Evolutionary conservation across 2,329 filamentous ascomycete genomes (phyloP).

Genomic region (Pseudocercospora crystallina): DNA sequence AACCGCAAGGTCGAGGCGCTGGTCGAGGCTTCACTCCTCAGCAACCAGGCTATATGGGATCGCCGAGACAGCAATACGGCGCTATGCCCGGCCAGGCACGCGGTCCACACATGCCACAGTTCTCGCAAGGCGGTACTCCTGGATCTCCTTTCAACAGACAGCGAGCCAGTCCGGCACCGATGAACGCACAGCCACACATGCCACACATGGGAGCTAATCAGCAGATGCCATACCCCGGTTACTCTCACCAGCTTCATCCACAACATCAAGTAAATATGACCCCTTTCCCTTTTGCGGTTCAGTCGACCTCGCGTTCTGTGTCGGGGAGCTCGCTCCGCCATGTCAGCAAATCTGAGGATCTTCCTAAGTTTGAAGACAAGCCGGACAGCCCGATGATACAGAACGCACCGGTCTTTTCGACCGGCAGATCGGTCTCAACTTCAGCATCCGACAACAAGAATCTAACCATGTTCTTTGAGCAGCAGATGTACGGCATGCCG

Average conservation of each 20-base stretch:
- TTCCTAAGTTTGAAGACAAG: slow-evolving; percentile 4
- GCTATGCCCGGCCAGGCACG: slow-evolving; percentile 50
- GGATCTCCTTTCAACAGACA: no score
- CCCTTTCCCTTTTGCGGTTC: slow-evolving; percentile 12
- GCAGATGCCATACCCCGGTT: slow-evolving; percentile 63
- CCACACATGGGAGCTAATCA: slow-evolving; percentile 44
- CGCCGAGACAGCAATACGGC: slow-evolving; percentile 56
- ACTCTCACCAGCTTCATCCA: slow-evolving; percentile 54
- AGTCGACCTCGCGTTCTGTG: slow-evolving; percentile 16
- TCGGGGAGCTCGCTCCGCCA: slow-evolving; percentile 19
- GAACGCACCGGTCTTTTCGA: slow-evolving; percentile 1
- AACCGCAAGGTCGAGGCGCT: slow-evolving; percentile 47
- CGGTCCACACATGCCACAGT: no score
- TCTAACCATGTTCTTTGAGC: slow-evolving; percentile 40
- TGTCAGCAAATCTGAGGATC: slow-evolving; percentile 12
- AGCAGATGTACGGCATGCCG: slow-evolving; percentile 63
- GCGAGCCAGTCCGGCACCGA: slow-evolving; percentile 61
- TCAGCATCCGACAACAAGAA: slow-evolving; percentile 5
- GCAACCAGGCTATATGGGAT: slow-evolving; percentile 53
- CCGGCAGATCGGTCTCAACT: background rate
- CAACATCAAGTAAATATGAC: slow-evolving; percentile 65
- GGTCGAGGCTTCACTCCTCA: slow-evolving; percentile 51
- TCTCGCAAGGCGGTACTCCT: no score
- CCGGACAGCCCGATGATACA: slow-evolving; percentile 19
- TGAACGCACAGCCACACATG: slow-evolving; percentile 66